phyloP scores from a whole-genome alignment of 2,329 filamentous ascomycete species.

The Monosporascus sp. region DNA sequence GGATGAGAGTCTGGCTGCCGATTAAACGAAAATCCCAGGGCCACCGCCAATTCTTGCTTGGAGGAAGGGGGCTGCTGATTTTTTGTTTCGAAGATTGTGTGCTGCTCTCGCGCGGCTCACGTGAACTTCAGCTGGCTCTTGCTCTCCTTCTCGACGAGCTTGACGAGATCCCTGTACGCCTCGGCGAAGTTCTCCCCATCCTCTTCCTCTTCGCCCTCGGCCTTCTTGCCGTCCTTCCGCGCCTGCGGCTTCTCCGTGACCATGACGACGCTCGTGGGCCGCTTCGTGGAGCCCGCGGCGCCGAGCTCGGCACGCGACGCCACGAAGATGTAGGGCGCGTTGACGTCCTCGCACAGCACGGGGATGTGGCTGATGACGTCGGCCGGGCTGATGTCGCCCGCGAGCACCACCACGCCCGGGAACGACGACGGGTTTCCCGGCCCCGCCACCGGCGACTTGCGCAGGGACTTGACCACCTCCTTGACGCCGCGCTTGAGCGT shows the following conservation, averaged over 20 bases:
- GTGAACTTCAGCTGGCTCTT: constrained; percentile 49
- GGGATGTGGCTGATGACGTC: constrained; percentile 98
- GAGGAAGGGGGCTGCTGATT: no score
- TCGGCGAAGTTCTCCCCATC: constrained; percentile 57
- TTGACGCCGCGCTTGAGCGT: constrained; percentile 97
- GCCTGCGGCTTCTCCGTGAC: constrained; percentile 51
- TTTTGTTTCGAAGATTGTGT: background rate
- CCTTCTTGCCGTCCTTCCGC: constrained; percentile 38
- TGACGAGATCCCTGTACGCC: constrained; percentile 58
- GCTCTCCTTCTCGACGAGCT: constrained; percentile 61
- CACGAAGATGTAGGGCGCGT: constrained; percentile 94
- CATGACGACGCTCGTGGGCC: constrained; percentile 96
- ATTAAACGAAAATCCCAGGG: no score
- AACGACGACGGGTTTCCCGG: constrained; percentile 52
- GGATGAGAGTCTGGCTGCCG: no score
- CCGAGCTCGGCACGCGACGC: constrained; percentile 88
- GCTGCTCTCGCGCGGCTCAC: constrained; percentile 27
- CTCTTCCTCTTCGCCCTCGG: constrained; percentile 32
- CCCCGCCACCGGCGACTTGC: constrained; percentile 76
- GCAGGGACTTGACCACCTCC: constrained; percentile 96
- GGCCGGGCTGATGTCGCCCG: constrained; percentile 95
- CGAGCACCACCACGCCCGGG: constrained; percentile 80
- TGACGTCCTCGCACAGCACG: constrained; percentile 96
- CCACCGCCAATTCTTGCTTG: no score
- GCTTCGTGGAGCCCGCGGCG: constrained; percentile 88